Conservation (phyloP, 257 asterid genomes). For the Nicotiana benthamiana region DNA sequence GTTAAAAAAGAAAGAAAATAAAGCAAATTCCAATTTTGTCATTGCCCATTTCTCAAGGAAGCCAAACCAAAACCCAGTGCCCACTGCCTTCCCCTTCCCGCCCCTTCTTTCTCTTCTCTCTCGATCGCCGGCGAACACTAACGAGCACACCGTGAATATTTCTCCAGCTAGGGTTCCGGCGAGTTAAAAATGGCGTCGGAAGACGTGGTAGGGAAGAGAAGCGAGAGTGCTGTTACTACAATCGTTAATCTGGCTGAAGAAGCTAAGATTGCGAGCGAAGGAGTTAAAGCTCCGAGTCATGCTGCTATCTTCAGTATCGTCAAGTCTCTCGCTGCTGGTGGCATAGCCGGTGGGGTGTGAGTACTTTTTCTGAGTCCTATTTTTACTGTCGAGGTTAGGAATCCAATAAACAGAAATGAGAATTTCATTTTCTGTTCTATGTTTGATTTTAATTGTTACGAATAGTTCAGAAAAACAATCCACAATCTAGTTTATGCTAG, state of each 20-base stretch:
- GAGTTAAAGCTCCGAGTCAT: slow-evolving; percentile 60
- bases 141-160: background rate
- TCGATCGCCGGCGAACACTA: background rate
- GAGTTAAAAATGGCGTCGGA: slow-evolving; percentile 66
- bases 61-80: background rate
- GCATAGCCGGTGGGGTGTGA: slow-evolving; percentile 98
- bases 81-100: background rate
- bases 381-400: background rate
- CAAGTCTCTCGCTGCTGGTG: slow-evolving; percentile 93
- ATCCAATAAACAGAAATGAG: background rate
- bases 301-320: slow-evolving; percentile 50
- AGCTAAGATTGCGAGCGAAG: slow-evolving; percentile 85
- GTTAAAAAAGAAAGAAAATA: background rate
- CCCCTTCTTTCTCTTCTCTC: background rate
- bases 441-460: background rate
- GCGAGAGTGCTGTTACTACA: slow-evolving; percentile 77
- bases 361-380: slow-evolving; percentile 7
- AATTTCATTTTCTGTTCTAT: background rate
- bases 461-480: background rate
- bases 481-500: no score
- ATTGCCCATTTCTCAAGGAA: background rate
- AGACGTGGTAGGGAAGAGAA: slow-evolving; percentile 64
- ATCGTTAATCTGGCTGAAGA: slow-evolving; percentile 87
- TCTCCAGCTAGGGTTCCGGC: background rate
- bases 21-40: background rate